Conservation (phyloP, 2,329 filamentous ascomycete species). For the Coniochaeta sp. region DNA sequence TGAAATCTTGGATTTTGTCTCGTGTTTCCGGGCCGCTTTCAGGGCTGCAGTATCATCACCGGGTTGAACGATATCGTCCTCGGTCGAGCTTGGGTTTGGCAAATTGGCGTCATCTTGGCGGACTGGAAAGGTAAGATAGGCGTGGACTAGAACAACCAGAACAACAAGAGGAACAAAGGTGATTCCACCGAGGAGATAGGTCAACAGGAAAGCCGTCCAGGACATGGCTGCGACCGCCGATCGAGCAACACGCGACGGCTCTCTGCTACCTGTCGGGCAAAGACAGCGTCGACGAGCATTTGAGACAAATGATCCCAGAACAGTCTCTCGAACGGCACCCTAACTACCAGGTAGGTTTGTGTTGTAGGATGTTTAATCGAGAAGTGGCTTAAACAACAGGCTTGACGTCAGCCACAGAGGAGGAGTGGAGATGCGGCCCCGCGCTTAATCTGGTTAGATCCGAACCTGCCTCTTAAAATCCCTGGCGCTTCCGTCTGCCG, state of each 20-base stretch:
- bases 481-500: too few species aligned
- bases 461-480: too few species aligned
- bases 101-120: conserved; percentile 29
- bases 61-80: conserved; percentile 42
- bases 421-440: background rate
- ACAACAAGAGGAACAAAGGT: conserved; percentile 77
- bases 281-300: background rate
- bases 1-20: conserved; percentile 42
- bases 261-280: conserved; percentile 2
- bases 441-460: background rate
- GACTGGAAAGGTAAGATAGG: conserved; percentile 60
- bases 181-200: conserved; percentile 80
- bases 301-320: background rate
- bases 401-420: conserved; percentile 2
- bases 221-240: conserved; percentile 31
- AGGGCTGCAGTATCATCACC: conserved; percentile 60
- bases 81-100: conserved; percentile 8
- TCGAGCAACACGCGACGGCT: background rate
- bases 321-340: background rate
- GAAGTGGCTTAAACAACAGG: background rate
- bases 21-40: conserved; percentile 53
- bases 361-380: background rate
- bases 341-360: background rate
- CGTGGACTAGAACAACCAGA: conserved; percentile 52
- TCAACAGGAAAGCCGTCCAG: conserved; percentile 55